A percentile compares a stretch with the other conserved stretches of the same genome.
phyloP scores from a whole-genome alignment of 192 early-diverging fungal species.

The Phycomyces blakesleeanus region DNA sequence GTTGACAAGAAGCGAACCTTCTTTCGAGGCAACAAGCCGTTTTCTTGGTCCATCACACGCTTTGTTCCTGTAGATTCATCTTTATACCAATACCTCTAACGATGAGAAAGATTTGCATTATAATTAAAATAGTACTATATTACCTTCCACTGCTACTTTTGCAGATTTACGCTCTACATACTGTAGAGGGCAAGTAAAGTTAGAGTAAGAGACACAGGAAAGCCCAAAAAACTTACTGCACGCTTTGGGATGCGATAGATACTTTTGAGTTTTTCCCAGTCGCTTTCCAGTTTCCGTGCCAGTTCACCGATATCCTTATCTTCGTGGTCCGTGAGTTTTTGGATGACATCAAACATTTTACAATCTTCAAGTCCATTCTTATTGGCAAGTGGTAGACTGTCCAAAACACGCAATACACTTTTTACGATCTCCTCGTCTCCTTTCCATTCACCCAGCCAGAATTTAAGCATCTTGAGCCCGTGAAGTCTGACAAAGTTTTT shows the following conservation, averaged over 20 bases:
- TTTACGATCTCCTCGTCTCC: constrained; percentile 56
- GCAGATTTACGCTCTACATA: constrained; percentile 1
- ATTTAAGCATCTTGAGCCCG: constrained; percentile 73
- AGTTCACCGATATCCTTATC: constrained; percentile 43
- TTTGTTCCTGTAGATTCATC: neutral
- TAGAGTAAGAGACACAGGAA: too few species aligned
- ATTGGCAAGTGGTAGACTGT: constrained; percentile 73
- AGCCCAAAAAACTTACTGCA: constrained; percentile 22
- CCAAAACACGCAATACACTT: constrained; percentile 55
- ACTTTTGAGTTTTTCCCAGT: constrained; percentile 50
- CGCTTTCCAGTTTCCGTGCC: constrained; percentile 44
- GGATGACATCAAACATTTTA: constrained; percentile 65
- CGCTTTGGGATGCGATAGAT: constrained; percentile 61
- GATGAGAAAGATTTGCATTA: too few species aligned
- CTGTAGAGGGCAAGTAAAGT: neutral
- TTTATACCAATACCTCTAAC: neutral
- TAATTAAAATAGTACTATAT: too few species aligned
- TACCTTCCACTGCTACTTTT: neutral
- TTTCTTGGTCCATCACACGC: neutral
- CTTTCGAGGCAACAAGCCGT: constrained; percentile 8
- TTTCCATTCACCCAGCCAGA: constrained; percentile 65
- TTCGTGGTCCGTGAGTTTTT: constrained; percentile 42
- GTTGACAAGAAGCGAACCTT: constrained; percentile 19
- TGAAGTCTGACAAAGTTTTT: constrained; percentile 61
- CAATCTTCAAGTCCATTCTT: constrained; percentile 78